A percentile compares a stretch with the other conserved stretches of the same genome.
Evolutionary conservation across 164 flowering plant genomes (phyloP).

Genomic region (Piper longum): DNA sequence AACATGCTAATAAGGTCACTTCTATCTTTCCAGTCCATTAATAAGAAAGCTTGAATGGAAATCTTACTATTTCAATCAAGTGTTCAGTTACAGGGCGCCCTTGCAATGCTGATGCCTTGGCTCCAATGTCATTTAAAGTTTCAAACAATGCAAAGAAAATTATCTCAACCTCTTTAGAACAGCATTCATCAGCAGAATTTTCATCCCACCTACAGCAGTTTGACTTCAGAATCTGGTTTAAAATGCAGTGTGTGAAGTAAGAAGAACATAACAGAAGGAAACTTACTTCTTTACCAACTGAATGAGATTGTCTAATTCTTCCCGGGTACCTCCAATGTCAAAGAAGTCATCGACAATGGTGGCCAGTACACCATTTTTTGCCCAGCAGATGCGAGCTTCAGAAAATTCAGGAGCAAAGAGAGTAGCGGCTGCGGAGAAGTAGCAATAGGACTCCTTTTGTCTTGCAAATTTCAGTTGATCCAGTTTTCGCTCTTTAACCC

Average conservation of each 20-base stretch:
- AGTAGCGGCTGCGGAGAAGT: slow-evolving; percentile 22
- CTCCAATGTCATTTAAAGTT: slow-evolving; percentile 54
- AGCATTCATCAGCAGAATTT: slow-evolving; percentile 8
- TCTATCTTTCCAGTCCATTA: neutral
- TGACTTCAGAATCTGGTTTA: neutral
- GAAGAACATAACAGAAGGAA: neutral
- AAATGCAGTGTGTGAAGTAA: too few species aligned
- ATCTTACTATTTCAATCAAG: slow-evolving; percentile 48
- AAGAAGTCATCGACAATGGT: slow-evolving; percentile 28
- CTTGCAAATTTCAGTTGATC: slow-evolving; percentile 76
- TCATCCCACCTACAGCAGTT: slow-evolving; percentile 18
- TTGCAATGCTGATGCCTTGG: slow-evolving; percentile 38
- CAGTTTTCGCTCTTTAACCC: slow-evolving; percentile 55
- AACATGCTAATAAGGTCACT: neutral
- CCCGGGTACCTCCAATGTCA: slow-evolving; percentile 24
- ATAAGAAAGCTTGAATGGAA: neutral
- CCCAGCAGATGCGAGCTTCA: slow-evolving; percentile 24
- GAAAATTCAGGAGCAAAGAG: slow-evolving; percentile 18
- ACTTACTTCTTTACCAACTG: slow-evolving; percentile 20
- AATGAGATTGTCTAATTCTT: slow-evolving; percentile 21
- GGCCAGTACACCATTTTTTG: slow-evolving; percentile 23
- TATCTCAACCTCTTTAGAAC: slow-evolving; percentile 25
- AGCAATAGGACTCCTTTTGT: slow-evolving; percentile 58
- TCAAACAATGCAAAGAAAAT: slow-evolving; percentile 27
- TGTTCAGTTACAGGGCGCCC: slow-evolving; percentile 38